phyloP scores from a whole-genome alignment of 1,284 basidiomycete genomes.

The Pseudozyma sp. region DNA sequence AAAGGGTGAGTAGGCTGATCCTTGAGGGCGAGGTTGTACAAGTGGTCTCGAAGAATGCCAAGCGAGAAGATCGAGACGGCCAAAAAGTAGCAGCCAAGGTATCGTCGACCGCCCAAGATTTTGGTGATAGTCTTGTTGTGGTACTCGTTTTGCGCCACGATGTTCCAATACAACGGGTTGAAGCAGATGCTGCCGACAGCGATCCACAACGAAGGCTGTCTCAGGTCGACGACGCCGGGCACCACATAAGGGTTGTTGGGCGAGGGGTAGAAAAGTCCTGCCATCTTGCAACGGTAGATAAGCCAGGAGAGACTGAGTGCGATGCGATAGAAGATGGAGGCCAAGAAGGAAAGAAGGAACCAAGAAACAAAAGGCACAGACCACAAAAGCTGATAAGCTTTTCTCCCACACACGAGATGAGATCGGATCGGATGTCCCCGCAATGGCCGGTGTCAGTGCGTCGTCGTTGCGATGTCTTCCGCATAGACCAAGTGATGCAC shows the following conservation, averaged over 20 bases:
- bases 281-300: constrained; percentile 12
- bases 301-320: background rate
- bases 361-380: background rate
- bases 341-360: background rate
- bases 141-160: constrained; percentile 84
- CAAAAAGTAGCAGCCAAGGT: constrained; percentile 87
- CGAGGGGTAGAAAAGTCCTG: constrained; percentile 20
- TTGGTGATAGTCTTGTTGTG: constrained; percentile 65
- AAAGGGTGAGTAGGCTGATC: constrained; percentile 76
- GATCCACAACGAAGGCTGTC: constrained; percentile 59
- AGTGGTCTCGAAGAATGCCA: constrained; percentile 47
- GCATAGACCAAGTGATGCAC: too few relatives aligned
- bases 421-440: too few relatives aligned
- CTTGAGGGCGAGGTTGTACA: constrained; percentile 77
- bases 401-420: background rate
- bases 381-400: background rate
- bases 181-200: constrained; percentile 72
- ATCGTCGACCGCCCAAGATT: constrained; percentile 63
- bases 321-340: background rate
- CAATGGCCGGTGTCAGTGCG: too few relatives aligned
- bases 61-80: constrained; percentile 76
- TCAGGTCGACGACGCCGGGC: constrained; percentile 56
- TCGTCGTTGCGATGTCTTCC: too few relatives aligned
- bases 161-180: constrained; percentile 96
- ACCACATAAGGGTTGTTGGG: constrained; percentile 38